Percentiles rank a stretch among this genome's conserved stretches.
Evolutionary conservation across 768 basidiomycete genomes (phyloP).

Genomic region (Tulasnella sp.): DNA sequence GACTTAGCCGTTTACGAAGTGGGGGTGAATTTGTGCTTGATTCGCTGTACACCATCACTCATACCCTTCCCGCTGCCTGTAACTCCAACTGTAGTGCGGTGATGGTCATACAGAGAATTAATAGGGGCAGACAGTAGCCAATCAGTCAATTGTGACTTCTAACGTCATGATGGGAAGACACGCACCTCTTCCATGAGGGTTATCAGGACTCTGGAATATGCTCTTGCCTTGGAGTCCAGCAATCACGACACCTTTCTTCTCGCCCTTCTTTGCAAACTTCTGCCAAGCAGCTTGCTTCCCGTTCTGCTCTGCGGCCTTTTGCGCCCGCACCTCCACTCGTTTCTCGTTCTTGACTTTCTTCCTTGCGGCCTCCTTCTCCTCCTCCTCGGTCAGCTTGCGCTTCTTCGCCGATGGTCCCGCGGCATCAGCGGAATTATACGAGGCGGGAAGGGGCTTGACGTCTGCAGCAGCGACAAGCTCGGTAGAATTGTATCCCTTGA

Average conservation of each 20-base stretch:
- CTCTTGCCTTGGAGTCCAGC: slow-evolving; percentile 81
- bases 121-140: slow-evolving; percentile 13
- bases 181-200: slow-evolving; percentile 74
- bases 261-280: slow-evolving; percentile 89
- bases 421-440: slow-evolving; percentile 16
- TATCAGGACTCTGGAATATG: slow-evolving; percentile 91
- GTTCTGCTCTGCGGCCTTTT: slow-evolving; percentile 80
- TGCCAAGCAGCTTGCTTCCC: slow-evolving; percentile 83
- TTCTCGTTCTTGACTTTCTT: slow-evolving; percentile 97
- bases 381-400: slow-evolving; percentile 54
- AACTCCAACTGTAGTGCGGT: slow-evolving; percentile 56
- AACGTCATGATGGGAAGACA: slow-evolving; percentile 19
- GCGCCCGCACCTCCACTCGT: slow-evolving; percentile 70
- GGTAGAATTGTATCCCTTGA: slow-evolving; percentile 85
- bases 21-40: slow-evolving; percentile 63
- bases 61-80: slow-evolving; percentile 84
- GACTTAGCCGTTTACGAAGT: not conserved
- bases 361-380: slow-evolving; percentile 76
- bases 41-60: slow-evolving; percentile 57
- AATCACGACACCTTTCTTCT: slow-evolving; percentile 86
- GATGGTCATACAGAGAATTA: slow-evolving; percentile 19
- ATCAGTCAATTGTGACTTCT: not conserved
- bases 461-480: slow-evolving; percentile 67
- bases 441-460: slow-evolving; percentile 53
- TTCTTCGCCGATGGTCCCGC: slow-evolving; percentile 49